Conservation (phyloP, 345 rosid genomes). For the Bruguiera sexangula region DNA sequence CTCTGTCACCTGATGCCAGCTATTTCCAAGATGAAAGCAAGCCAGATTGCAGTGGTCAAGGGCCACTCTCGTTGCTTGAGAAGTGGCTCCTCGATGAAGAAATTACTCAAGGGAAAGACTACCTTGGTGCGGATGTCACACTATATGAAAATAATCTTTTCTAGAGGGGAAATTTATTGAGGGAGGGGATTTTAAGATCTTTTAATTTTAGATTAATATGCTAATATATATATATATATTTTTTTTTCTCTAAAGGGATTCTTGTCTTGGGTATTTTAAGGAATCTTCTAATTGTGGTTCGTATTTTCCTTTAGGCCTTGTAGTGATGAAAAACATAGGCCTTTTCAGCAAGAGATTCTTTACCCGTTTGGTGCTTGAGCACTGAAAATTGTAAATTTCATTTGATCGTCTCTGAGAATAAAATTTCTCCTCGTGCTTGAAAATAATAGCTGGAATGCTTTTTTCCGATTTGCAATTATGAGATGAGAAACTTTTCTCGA, state of each 20-base stretch:
- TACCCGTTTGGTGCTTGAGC: slow-evolving; percentile 15
- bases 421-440: neutral
- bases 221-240: no score
- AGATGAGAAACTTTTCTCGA: neutral
- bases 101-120: slow-evolving; percentile 39
- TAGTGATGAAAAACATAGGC: slow-evolving; percentile 11
- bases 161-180: neutral
- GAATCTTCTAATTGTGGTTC: slow-evolving; percentile 13
- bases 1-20: slow-evolving; percentile 39
- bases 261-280: slow-evolving; percentile 8
- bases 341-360: slow-evolving; percentile 7
- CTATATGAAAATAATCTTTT: slow-evolving; percentile 34
- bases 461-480: neutral
- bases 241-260: slow-evolving; percentile 27
- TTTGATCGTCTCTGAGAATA: slow-evolving; percentile 14
- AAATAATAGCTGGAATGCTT: neutral
- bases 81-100: slow-evolving; percentile 69
- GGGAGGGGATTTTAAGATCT: neutral
- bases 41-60: slow-evolving; percentile 33
- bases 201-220: slow-evolving; percentile 3
- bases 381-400: slow-evolving; percentile 22
- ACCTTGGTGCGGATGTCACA: slow-evolving; percentile 34
- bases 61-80: slow-evolving; percentile 56
- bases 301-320: slow-evolving; percentile 10
- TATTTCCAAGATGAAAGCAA: slow-evolving; percentile 49